Base-by-base conservation (phyloP, 257 asterid genomes). In the Rhazya stricta region DNA sequence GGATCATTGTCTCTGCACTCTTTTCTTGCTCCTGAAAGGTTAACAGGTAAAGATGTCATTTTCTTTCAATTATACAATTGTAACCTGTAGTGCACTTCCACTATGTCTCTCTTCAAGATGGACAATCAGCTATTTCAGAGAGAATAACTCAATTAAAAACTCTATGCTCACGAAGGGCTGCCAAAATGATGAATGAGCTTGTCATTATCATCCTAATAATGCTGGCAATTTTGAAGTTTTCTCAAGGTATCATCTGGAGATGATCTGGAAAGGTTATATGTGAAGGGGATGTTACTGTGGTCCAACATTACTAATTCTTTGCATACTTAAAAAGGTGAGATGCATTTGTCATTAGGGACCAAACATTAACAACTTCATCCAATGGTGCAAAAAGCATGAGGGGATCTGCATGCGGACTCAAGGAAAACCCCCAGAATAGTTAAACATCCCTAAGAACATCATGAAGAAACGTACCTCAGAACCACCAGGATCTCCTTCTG, bases 11-110 rank as follows among this genome's bases (percentile, higher is more conserved):
- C 61, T 83, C 90, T 60, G 71, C 81, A 42, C 80, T 84, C 75
- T 82, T 83, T 63, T 67, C 81, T 71, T 58, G 69, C 57, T 84
- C 90, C 90, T 85, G 83, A 25, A 78, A 76, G n/a, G 16, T 30
- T 63, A 69, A 6, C 66, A 23, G 43, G 61, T 15, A 23, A 18
- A 53, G 9, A 54, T 68, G 32, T 5, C 63, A 46, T 30, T 57
- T 32, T 27, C 27, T 9, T 13, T 23, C 27, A 25, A 34, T 74
- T 4, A 41, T 30, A 54, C 23, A 30, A 11, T 0, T 8, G 32
- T 13, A 9, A 39, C 27, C 48, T 43, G 9, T 43, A 43, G 48
- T 43, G 48, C 9, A 29, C 39, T 60, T 27, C 23, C 67, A 27
- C 0, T 29, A 57, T 34, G 34, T 9, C 36, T 57, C 27, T 58